Evolutionary conservation across 805 yeast species (phyloP).

Genomic region (Candida tibetensis): DNA sequence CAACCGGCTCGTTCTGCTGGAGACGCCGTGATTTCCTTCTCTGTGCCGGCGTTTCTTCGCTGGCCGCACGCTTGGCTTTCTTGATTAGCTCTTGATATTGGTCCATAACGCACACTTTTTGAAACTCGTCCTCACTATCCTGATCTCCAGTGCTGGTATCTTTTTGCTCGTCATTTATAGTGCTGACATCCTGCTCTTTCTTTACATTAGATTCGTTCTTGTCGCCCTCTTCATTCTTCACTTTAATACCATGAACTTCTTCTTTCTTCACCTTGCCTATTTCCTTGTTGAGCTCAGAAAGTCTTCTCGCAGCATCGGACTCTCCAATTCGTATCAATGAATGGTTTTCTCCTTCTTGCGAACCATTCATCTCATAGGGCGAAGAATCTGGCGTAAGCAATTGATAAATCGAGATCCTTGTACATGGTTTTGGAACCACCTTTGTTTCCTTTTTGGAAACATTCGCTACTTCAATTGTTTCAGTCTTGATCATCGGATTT

Average conservation of each 20-base stretch:
- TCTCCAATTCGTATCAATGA: not conserved
- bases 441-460: not conserved
- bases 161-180: too few relatives aligned
- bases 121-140: not conserved
- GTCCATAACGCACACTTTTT: conserved; percentile 12
- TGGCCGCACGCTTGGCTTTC: conserved; percentile 17
- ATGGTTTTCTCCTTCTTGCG: not conserved
- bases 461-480: not conserved
- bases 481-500: not conserved
- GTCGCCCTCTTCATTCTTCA: not conserved
- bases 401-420: conserved; percentile 19
- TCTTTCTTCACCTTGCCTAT: conserved; percentile 1
- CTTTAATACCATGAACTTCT: too few relatives aligned
- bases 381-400: conserved; percentile 39
- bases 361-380: conserved; percentile 20
- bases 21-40: conserved; percentile 12
- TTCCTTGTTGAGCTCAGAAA: conserved; percentile 3
- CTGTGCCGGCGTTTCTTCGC: conserved; percentile 3
- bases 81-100: conserved; percentile 17
- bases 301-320: conserved; percentile 4
- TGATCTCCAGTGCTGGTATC: not conserved
- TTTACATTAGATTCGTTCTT: not conserved
- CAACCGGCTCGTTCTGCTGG: conserved; percentile 14
- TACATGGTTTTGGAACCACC: not conserved
- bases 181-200: too few relatives aligned